Percentiles rank a stretch among this genome's conserved stretches.
These are phyloP conservation scores for Rhizophora mangle DNA, from an alignment of 345 rosid genomes.

Conservation along the genomic window DNA sequence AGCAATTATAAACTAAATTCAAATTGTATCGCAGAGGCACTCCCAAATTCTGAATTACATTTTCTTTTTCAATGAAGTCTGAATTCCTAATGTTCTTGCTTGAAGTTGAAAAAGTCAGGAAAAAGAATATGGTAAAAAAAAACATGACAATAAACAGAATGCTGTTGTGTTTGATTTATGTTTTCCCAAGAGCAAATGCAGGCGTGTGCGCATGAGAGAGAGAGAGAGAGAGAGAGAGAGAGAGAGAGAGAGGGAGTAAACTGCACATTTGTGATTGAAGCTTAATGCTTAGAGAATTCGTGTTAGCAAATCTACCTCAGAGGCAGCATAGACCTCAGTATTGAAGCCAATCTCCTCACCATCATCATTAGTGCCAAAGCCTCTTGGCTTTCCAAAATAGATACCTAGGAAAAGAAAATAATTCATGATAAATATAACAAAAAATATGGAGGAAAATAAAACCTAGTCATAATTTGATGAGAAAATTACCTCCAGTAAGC, in stretches of 20 bases:
- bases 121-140: too few relatives aligned
- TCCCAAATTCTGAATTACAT: too few relatives aligned
- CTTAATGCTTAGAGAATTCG: neutral
- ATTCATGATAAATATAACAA: neutral
- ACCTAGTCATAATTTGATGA: neutral
- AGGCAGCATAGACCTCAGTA: slow-evolving; percentile 85
- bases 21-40: too few relatives aligned
- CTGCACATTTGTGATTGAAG: neutral
- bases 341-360: slow-evolving; percentile 91
- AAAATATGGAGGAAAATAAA: neutral
- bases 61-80: too few relatives aligned
- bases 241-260: neutral
- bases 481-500: slow-evolving; percentile 86
- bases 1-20: too few relatives aligned
- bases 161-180: neutral
- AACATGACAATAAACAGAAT: too few relatives aligned
- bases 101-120: too few relatives aligned
- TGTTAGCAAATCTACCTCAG: slow-evolving; percentile 55
- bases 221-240: too few relatives aligned
- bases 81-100: too few relatives aligned
- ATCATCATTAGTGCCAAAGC: slow-evolving; percentile 56
- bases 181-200: too few relatives aligned
- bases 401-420: slow-evolving; percentile 51
- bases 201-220: neutral
- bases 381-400: slow-evolving; percentile 93